Evolutionary conservation across 345 rosid genomes (phyloP).

Genomic region (Hypericum perforatum): DNA sequence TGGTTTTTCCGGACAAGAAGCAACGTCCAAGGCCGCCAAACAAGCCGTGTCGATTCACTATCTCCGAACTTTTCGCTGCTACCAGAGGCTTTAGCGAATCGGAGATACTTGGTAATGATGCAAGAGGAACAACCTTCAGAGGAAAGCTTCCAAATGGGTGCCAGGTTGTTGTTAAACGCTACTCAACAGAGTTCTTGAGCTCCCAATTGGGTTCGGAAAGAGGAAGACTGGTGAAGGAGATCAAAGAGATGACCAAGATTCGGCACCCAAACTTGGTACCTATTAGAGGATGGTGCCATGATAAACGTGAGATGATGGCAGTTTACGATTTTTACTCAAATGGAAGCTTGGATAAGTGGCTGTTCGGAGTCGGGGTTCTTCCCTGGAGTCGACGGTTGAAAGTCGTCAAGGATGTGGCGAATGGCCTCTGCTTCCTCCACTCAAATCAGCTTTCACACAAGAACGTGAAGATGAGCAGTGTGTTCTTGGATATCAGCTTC

Average conservation of each 20-base stretch:
- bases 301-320: conserved; percentile 27
- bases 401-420: conserved; percentile 29
- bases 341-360: conserved; percentile 40
- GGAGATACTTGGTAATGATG: conserved; percentile 32
- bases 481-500: conserved; percentile 41
- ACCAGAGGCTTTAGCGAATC: conserved; percentile 32
- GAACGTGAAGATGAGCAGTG: conserved; percentile 39
- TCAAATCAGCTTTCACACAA: conserved; percentile 37
- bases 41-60: conserved; percentile 32
- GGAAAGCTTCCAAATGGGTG: conserved; percentile 35
- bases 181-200: conserved; percentile 25
- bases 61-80: conserved; percentile 30
- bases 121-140: conserved; percentile 28
- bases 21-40: conserved; percentile 39
- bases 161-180: conserved; percentile 36
- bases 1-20: conserved; percentile 15
- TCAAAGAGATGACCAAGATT: conserved; percentile 24
- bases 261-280: conserved; percentile 42
- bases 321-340: conserved; percentile 34
- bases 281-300: conserved; percentile 41
- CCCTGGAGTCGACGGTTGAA: conserved; percentile 39
- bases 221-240: conserved; percentile 30
- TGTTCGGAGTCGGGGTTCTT: conserved; percentile 34
- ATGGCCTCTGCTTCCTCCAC: conserved; percentile 33
- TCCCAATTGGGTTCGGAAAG: conserved; percentile 25